phyloP scores from a whole-genome alignment of 1,284 basidiomycete genomes.

The Meira nashicola region DNA sequence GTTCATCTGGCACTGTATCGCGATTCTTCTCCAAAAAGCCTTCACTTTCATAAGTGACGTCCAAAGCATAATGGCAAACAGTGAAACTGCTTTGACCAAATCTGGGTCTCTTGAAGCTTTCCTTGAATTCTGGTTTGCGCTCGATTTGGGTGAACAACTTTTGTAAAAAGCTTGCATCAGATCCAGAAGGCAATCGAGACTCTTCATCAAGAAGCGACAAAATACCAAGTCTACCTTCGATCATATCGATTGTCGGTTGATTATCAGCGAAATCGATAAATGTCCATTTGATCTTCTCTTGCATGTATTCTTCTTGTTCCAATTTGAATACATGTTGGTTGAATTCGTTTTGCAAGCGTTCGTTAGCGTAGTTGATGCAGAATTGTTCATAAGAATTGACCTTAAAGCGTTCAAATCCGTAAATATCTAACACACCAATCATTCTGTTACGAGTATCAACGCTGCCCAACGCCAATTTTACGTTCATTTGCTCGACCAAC shows the following conservation, averaged over 20 bases:
- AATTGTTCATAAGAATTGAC: conserved; percentile 96
- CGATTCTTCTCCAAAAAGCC: conserved; percentile 99
- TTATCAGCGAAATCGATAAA: conserved; percentile 99
- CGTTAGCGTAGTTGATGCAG: conserved; percentile 99
- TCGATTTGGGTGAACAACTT: conserved; percentile 83
- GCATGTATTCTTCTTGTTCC: conserved; percentile 98
- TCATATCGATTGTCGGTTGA: conserved; percentile 96
- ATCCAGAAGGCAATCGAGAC: conserved; percentile 89
- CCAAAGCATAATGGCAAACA: conserved; percentile 94
- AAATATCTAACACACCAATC: conserved; percentile 88
- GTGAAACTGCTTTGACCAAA: conserved; percentile 97
- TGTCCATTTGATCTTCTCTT: conserved; percentile 98
- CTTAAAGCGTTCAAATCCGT: conserved; percentile 55
- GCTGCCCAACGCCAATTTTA: conserved; percentile 83
- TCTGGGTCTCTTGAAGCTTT: conserved; percentile 93
- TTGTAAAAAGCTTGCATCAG: conserved; percentile 85
- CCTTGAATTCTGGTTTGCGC: conserved; percentile 74
- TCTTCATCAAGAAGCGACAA: conserved; percentile 94
- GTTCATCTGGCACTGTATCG: conserved; percentile 97
- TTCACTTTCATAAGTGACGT: conserved; percentile 96
- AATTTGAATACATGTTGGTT: conserved; percentile 60
- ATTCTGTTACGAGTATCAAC: conserved; percentile 87
- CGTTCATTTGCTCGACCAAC: conserved; percentile 94
- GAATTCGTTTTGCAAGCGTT: conserved; percentile 88
- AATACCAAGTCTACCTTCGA: conserved; percentile 94